phyloP scores from a whole-genome alignment of 2,329 filamentous ascomycete genomes.

The Ceratocystis harringtonii region DNA sequence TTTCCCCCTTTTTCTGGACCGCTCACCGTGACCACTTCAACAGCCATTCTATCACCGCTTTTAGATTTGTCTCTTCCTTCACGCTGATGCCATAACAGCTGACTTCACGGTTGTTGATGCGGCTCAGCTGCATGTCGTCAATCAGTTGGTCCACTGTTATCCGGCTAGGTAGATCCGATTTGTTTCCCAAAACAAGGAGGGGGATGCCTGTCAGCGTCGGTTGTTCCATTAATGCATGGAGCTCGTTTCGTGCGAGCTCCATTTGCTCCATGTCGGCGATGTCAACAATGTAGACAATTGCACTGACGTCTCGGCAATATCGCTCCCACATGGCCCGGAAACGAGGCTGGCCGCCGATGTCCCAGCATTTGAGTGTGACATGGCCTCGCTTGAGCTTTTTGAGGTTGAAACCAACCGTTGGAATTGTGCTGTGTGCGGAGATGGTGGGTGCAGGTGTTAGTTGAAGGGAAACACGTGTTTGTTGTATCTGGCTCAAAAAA shows the following conservation, averaged over 20 bases:
- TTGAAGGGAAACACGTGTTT: not conserved
- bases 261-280: slow-evolving; percentile 73
- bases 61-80: slow-evolving; percentile 96
- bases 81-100: slow-evolving; percentile 98
- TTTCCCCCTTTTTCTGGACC: slow-evolving; percentile 27
- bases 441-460: slow-evolving; percentile 4
- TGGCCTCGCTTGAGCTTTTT: slow-evolving; percentile 95
- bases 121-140: slow-evolving; percentile 77
- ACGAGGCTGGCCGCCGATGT: slow-evolving; percentile 88
- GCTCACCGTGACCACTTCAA: slow-evolving; percentile 63
- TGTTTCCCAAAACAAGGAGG: slow-evolving; percentile 87
- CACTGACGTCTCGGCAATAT: slow-evolving; percentile 93
- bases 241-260: slow-evolving; percentile 76
- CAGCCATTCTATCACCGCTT: slow-evolving; percentile 91
- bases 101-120: slow-evolving; percentile 80
- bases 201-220: slow-evolving; percentile 78
- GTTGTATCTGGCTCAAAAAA: not conserved
- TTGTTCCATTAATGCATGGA: slow-evolving; percentile 77
- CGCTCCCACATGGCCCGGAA: slow-evolving; percentile 99
- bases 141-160: slow-evolving; percentile 90
- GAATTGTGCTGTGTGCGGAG: slow-evolving; percentile 60
- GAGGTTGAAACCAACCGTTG: slow-evolving; percentile 98
- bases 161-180: slow-evolving; percentile 85
- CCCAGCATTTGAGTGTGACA: slow-evolving; percentile 98
- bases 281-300: slow-evolving; percentile 97